Evolutionary conservation across 768 basidiomycete species (phyloP).

Genomic region (Lyophyllum shimeji): DNA sequence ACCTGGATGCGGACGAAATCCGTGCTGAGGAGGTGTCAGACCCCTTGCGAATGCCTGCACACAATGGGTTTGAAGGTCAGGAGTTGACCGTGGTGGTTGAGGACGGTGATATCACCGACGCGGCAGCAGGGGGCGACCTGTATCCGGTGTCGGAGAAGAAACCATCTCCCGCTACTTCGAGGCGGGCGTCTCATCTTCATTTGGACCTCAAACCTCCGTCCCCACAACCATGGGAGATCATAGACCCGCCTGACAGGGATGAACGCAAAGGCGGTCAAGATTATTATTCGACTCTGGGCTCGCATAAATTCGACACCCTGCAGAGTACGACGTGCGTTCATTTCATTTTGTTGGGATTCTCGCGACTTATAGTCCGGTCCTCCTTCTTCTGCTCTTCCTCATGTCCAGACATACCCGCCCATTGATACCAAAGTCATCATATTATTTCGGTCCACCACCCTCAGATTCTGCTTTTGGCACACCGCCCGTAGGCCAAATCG

Average conservation of each 20-base stretch:
- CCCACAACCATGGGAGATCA: conserved; percentile 68
- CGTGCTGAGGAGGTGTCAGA: conserved; percentile 6
- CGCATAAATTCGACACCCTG: conserved; percentile 42
- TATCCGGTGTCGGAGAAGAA: conserved; percentile 27
- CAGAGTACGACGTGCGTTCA: conserved; percentile 43
- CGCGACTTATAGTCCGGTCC: conserved; percentile 8
- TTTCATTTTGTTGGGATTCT: conserved; percentile 13
- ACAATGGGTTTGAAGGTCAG: conserved; percentile 6
- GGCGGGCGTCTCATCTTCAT: conserved; percentile 44
- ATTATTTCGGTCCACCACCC: conserved; percentile 81
- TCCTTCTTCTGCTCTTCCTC: background rate
- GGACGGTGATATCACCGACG: conserved; percentile 24
- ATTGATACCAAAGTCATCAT: conserved; percentile 74
- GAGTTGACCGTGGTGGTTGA: conserved; percentile 20
- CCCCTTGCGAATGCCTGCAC: conserved; percentile 8
- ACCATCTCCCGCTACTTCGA: conserved; percentile 24
- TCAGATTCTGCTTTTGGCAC: conserved; percentile 81
- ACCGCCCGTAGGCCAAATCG: conserved; percentile 79
- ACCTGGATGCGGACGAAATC: conserved; percentile 3
- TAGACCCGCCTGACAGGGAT: conserved; percentile 47
- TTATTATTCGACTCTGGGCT: conserved; percentile 42
- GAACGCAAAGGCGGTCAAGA: conserved; percentile 33
- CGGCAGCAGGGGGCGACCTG: conserved; percentile 25
- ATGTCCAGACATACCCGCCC: conserved; percentile 37
- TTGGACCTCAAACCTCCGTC: conserved; percentile 51